Base-by-base conservation (phyloP, 495 filamentous ascomycete genomes). In the Aspergillus indologenus region DNA sequence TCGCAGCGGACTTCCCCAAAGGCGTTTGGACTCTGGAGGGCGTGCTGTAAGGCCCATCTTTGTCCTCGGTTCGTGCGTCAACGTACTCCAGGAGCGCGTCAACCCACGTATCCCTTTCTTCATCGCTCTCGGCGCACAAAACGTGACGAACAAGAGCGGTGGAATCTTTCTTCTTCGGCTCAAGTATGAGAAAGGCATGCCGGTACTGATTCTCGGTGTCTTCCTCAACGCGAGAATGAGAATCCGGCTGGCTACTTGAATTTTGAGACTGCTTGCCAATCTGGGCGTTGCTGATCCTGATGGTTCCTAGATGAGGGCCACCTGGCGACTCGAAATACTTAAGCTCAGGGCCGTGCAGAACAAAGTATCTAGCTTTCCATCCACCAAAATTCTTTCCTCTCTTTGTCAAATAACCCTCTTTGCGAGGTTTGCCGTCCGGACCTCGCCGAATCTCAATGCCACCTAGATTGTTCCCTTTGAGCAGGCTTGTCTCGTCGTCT, bases 301-400 rank as follows among this genome's bases (percentile, higher is more conserved):
- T 96, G 20, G 91, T 93, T 11, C 94, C 94, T 52, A 98, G 76
- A 68, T 96, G 90, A 23, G 90, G 81, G 14, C 94, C 94, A 45
- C 92, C 91, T 0, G 89, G 90, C 3, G 85, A 82, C 71, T 98
- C 94, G 66, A 91, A 97, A 69, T 98, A 98, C 65, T 87, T 91
- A 61, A 98, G 74, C 40, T 90, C 81, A 17, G 95, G 90, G 1
- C 91, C 91, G 65, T 98, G 90, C 0, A 98, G 82, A 46, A 96
- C 81, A 64, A 98, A 98, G 68, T 90, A 98, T 55, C 94, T 82
- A 17, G 90, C 91, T 70, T 98, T 98, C 94, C 94, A 98, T n/a
- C 94, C 94, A 22, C 94, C 94, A 73, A 98, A 98, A 63, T 96
- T 97, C 77, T 98, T 98, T 23, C 94, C 94, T 56, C 89, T 80